Percentiles rank a stretch among this genome's conserved stretches.
Evolutionary conservation across 805 yeast species (phyloP).

Genomic region (Zygosaccharomyces gambellarensis): DNA sequence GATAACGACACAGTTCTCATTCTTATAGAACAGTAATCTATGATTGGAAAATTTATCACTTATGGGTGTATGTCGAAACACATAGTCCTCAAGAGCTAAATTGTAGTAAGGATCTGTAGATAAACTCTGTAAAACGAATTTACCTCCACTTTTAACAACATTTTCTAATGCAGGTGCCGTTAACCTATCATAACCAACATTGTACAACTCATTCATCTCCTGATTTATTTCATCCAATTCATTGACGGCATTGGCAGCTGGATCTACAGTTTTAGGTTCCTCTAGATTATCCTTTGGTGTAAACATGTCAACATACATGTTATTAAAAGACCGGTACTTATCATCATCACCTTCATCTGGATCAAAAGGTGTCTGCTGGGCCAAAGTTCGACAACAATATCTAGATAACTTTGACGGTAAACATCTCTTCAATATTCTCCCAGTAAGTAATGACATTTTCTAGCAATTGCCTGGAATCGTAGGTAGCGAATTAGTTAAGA

Average conservation of each 20-base stretch:
- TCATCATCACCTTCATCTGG: slow-evolving; percentile 17
- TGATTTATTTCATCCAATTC: slow-evolving; percentile 35
- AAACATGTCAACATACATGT: slow-evolving; percentile 37
- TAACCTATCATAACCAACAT: slow-evolving; percentile 13
- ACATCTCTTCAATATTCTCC: too few relatives aligned
- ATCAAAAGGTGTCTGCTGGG: slow-evolving; percentile 20
- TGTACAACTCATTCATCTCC: slow-evolving; percentile 32
- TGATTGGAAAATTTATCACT: slow-evolving; percentile 36
- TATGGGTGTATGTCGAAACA: slow-evolving; percentile 60
- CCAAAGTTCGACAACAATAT: not conserved
- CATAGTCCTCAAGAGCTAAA: slow-evolving; percentile 74
- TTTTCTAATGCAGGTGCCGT: slow-evolving; percentile 21
- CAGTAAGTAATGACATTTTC: not conserved
- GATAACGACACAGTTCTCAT: slow-evolving; percentile 81
- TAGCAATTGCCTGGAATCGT: not conserved
- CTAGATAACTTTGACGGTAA: not conserved
- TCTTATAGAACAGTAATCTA: slow-evolving; percentile 67
- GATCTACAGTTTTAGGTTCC: not conserved
- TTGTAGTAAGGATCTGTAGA: slow-evolving; percentile 66
- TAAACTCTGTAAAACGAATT: slow-evolving; percentile 48
- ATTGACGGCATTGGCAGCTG: slow-evolving; percentile 5
- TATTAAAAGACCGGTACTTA: slow-evolving; percentile 33
- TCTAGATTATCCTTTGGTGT: slow-evolving; percentile 10
- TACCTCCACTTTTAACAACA: slow-evolving; percentile 40
- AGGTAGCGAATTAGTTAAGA: not conserved